Evolutionary conservation across 768 basidiomycete species (phyloP), one percentile per base, ranked within the genome.

Genomic region (Lactarius evosmus): DNA sequence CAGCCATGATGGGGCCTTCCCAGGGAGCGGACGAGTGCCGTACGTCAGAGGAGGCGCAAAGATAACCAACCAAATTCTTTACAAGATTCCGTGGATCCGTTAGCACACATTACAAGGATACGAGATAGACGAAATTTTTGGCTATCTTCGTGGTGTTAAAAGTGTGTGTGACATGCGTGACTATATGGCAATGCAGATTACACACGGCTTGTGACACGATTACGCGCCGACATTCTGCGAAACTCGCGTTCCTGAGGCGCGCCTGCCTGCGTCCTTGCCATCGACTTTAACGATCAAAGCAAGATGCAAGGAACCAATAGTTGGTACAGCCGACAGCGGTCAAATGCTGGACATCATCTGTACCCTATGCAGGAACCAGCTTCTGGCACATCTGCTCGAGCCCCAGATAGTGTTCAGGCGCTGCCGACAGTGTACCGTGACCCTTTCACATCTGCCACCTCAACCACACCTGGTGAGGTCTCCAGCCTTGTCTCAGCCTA

Each of bases 371-470:
- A 70, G 12, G 51, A 69, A 40, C 16, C 64, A 2, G 41, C 59
- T 53, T 32, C 54, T 7, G 36, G 33, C 49, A 17, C 63, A 44
- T 40, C 61, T 38, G 38, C 52, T 32, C 36, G 40, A 54, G 63
- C 74, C 16, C 72, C 78, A 38, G 81, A 85, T 72, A 77, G 85
- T 5, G 85, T 85, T 4, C 85, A 89, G 66, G 75, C 81, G 58
- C 74, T 92, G 29, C 78, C 89, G 52, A 82, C 84, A 4, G 78
- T 82, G 36, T 92, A 90, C 72, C 12, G 46, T 25, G 46, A 49
- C 46, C 88, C 91, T 41, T 80, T 87, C 70, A 87, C 87, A 41
- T 91, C 89, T 63, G 85, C 87, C 30, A 88, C 86, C 4, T 89
- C 89, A n/a, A 82, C 88, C 8, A 79, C 84, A 40, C 90, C 92